Evolutionary conservation across 2,329 filamentous ascomycete species (phyloP), one percentile per base, ranked within the genome.

Genomic region (Neonectria punicea): DNA sequence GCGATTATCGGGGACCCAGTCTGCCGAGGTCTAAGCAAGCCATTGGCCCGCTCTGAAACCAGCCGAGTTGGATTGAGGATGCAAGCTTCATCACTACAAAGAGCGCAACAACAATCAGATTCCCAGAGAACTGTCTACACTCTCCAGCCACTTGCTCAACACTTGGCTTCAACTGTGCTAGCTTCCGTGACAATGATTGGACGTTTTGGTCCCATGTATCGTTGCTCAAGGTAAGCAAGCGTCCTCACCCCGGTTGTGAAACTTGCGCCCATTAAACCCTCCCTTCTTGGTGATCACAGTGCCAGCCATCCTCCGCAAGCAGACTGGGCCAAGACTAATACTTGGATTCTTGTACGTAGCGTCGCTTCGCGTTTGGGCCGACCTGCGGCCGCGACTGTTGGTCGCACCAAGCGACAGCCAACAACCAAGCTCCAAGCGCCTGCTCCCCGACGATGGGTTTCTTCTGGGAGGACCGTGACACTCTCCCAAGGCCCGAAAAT

Each of bases 1-100:
- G 61, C 67, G 61, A 66, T 61, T 67, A 68, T 63, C 67, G 69
- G 70, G 67, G 66, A 51, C 63, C 58, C 39, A 47, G 50, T 60
- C 64, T 66, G 64, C 55, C 57, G 58, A 67, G 65, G 65, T 58
- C 62, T 59, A 25, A 25, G 39, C 55, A 25, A 54, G 56, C 61
- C 56, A 56, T 56, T 56, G 51, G 51, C 61, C 61, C 61, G 56
- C 51, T 47, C 55, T 44, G 18, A 58, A 51, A 51, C 41, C 44
- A 39, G 11, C 49, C 47, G 16, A 50, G 56, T 34, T 36, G 49
- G n/a, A 22, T 50, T 20, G 46, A 64, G 51, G 44, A 51, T 60
- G 36, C 51, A 56, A 59, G 54, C 44, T 51, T 59, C 57, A 59
- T 50, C 56, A 53, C 36, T 39, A 41, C 51, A 59, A 58, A 32